A percentile compares a stretch with the other conserved stretches of the same genome.
Evolutionary conservation across 805 yeast genomes (phyloP).

Genomic region (Candida berthetii): DNA sequence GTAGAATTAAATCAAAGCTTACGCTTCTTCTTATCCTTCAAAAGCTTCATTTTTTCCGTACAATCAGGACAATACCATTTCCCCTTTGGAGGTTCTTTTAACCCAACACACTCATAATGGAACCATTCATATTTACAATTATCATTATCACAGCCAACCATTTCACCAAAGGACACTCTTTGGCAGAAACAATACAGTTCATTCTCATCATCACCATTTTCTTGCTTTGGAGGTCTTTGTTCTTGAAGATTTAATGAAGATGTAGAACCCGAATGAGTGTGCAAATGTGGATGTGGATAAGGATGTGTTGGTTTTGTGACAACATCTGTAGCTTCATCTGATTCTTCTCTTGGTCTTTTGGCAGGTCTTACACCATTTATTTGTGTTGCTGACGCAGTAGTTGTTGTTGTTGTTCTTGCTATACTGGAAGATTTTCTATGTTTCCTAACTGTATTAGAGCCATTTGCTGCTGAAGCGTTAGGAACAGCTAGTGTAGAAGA

Average conservation of each 20-base stretch:
- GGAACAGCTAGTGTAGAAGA: too few relatives aligned
- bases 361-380: neutral
- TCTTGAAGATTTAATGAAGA: neutral
- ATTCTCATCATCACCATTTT: slow-evolving; percentile 49
- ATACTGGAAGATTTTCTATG: too few relatives aligned
- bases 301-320: too few relatives aligned
- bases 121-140: slow-evolving; percentile 92
- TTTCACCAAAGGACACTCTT: slow-evolving; percentile 89
- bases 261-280: too few relatives aligned
- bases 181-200: slow-evolving; percentile 87
- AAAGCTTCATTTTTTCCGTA: slow-evolving; percentile 27
- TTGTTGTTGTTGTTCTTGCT: neutral
- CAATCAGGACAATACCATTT: slow-evolving; percentile 95
- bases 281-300: too few relatives aligned
- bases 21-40: slow-evolving; percentile 16
- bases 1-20: slow-evolving; percentile 8
- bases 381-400: neutral
- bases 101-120: slow-evolving; percentile 92
- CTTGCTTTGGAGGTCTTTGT: slow-evolving; percentile 1
- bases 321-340: neutral
- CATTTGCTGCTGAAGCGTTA: neutral
- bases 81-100: slow-evolving; percentile 83
- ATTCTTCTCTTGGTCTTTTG: neutral
- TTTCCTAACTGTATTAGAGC: neutral
- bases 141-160: slow-evolving; percentile 94